Percentiles rank a stretch among this genome's conserved stretches.
Evolutionary conservation across 2,329 filamentous ascomycete species (phyloP).

Genomic region (Stemphylium beticola): DNA sequence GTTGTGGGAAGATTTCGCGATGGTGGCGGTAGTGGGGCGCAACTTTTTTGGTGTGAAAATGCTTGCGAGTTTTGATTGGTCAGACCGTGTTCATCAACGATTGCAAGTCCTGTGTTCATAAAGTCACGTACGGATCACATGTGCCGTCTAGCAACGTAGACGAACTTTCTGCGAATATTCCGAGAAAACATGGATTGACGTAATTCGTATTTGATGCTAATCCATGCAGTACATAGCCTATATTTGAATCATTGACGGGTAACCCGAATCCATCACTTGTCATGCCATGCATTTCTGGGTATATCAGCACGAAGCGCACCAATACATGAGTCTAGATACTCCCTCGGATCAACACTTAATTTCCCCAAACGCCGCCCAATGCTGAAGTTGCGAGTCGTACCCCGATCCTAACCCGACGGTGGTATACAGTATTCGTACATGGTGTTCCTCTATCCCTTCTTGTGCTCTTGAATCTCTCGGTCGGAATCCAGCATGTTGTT

Average conservation of each 20-base stretch:
- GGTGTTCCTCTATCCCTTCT: not conserved
- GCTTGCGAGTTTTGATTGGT: constrained; percentile 12
- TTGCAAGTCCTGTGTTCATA: no score
- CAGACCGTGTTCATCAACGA: not conserved
- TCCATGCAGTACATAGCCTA: no score
- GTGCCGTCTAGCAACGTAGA: no score
- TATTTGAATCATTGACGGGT: no score
- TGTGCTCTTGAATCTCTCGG: not conserved
- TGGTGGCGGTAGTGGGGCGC: constrained; percentile 26
- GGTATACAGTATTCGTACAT: constrained; percentile 27
- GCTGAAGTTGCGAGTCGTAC: constrained; percentile 19
- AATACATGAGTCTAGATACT: not conserved
- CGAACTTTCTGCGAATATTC: no score
- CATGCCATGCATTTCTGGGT: no score
- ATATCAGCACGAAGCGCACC: not conserved
- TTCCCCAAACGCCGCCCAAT: constrained; percentile 30
- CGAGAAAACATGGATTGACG: no score
- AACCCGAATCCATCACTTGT: no score
- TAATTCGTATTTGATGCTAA: no score
- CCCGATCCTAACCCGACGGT: constrained; percentile 5
- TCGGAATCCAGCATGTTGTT: not conserved
- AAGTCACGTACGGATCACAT: no score
- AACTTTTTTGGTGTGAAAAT: constrained; percentile 12
- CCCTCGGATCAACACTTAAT: not conserved
- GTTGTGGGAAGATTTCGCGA: constrained; percentile 23